phyloP scores from a whole-genome alignment of 805 yeast genomes.

The Yamadazyma tumulicola region DNA sequence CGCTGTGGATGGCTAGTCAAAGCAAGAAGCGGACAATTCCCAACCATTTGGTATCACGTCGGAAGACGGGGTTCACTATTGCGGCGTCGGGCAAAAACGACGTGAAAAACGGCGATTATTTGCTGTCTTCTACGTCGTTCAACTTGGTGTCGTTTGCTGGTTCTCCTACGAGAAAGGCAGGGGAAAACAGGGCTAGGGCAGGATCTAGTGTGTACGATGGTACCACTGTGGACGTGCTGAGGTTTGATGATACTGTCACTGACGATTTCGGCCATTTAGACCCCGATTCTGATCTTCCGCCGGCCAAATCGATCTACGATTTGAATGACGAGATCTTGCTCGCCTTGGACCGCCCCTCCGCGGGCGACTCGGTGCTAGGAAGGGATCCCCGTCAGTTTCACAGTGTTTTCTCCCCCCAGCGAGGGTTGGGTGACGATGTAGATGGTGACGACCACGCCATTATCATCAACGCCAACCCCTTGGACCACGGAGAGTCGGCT shows the following conservation, averaged over 20 bases:
- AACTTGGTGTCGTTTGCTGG: slow-evolving; percentile 40
- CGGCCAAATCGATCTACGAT: slow-evolving; percentile 48
- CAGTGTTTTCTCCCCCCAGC: slow-evolving; percentile 45
- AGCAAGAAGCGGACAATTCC: slow-evolving; percentile 36
- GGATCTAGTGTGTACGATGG: slow-evolving; percentile 20
- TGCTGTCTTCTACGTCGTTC: slow-evolving; percentile 20
- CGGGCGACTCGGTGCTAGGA: slow-evolving; percentile 38
- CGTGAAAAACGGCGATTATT: slow-evolving; percentile 9
- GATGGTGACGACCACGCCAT: slow-evolving; percentile 8
- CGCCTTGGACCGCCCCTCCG: slow-evolving; percentile 30
- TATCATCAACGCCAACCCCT: slow-evolving; percentile 20
- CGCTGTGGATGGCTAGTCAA: slow-evolving; percentile 26
- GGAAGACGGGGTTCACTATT: slow-evolving; percentile 39
- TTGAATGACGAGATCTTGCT: slow-evolving; percentile 41
- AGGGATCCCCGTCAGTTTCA: slow-evolving; percentile 44
- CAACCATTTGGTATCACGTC: slow-evolving; percentile 39
- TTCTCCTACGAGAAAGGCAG: slow-evolving; percentile 18
- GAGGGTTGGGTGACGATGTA: too few relatives aligned
- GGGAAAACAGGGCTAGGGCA: slow-evolving; percentile 16
- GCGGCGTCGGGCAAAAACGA: slow-evolving; percentile 17
- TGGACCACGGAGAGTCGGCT: slow-evolving; percentile 49
- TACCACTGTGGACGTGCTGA: slow-evolving; percentile 11
- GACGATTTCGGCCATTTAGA: slow-evolving; percentile 27
- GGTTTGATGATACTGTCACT: slow-evolving; percentile 26
- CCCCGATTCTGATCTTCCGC: slow-evolving; percentile 42